Evolutionary conservation across 1,284 basidiomycete species (phyloP).

Genomic region (Rhodotorula sp.): DNA sequence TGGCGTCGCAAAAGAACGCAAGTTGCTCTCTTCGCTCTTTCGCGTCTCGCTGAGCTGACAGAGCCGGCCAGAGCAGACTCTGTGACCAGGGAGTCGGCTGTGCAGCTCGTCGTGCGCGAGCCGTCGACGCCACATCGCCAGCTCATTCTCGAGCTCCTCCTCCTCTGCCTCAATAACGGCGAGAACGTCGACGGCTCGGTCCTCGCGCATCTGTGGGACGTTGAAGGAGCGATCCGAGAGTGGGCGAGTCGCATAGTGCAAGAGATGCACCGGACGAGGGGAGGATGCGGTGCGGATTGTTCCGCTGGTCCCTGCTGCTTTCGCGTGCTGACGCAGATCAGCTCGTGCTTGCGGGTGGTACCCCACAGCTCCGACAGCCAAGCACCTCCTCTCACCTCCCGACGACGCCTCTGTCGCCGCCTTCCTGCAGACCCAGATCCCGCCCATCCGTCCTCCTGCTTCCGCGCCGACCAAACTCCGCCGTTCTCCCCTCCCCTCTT

Average conservation of each 20-base stretch:
- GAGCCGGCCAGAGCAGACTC: not conserved
- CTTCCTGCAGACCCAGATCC: not conserved
- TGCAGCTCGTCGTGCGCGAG: not conserved
- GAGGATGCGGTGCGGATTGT: not conserved
- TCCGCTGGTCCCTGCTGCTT: no score
- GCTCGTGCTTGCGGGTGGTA: no score
- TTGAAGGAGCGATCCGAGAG: no score
- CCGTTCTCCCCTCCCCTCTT: not conserved
- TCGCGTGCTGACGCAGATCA: no score
- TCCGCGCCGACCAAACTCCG: not conserved
- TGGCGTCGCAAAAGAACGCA: not conserved
- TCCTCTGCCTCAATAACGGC: not conserved
- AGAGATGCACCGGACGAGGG: not conserved
- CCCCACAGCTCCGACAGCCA: not conserved
- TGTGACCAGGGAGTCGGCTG: not conserved
- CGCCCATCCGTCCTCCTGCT: not conserved
- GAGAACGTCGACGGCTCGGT: not conserved
- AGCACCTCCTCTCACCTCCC: not conserved
- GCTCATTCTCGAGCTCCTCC: not conserved
- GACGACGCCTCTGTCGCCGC: not conserved
- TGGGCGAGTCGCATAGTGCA: not conserved
- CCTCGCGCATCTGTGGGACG: no score
- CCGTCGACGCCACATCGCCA: not conserved
- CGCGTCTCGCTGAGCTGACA: not conserved
- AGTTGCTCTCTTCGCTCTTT: not conserved